Evolutionary conservation across 179 eudicot species (phyloP), one percentile per base, ranked within the genome.

Genomic region (Spinacia oleracea): DNA sequence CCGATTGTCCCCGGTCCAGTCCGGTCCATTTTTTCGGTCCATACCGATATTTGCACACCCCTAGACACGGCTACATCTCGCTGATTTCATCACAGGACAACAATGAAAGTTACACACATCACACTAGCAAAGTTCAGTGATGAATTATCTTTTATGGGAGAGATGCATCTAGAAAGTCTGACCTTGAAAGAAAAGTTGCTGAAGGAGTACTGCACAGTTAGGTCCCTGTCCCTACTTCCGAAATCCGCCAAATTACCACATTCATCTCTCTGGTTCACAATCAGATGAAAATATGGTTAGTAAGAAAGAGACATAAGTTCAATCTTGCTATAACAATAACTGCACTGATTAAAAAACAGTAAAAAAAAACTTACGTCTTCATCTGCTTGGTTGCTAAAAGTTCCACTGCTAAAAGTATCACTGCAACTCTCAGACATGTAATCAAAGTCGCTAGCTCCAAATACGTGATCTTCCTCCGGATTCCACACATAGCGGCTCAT

Each of bases 101-200:
- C 29, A 35, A 50, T 9, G 16, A 29, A n/a, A 43, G 38, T 42
- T 12, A 43, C 32, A 9, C 31, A 67, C 1, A 69, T 38, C 27
- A 11, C 43, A 40, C 48, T 20, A 67, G 31, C 32, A 43, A 27
- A 43, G n/a, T 32, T 10, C 1, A 56, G 35, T 55, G 46, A 35
- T 3, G 21, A 14, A 6, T 18, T 32, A 35, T 46, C 4, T 35
- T 46, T 65, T 9, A 67, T 29, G 70, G 72, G 73, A 45, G 50
- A 51, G 65, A 77, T 12, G 66, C 35, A 60, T 35, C 40, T 56
- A 59, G 12, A 32, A 27, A 74, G 67, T 72, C 88, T 84, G 80
- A 96, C 99, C 99, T 96, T 96, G 68, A 94, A 96, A 45, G 99
- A 96, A 83, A 96, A 96, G 78, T 96, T 96, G 81, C 97, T 96